Conservation (phyloP, 768 basidiomycete species). For the Amyloporia xantha region DNA sequence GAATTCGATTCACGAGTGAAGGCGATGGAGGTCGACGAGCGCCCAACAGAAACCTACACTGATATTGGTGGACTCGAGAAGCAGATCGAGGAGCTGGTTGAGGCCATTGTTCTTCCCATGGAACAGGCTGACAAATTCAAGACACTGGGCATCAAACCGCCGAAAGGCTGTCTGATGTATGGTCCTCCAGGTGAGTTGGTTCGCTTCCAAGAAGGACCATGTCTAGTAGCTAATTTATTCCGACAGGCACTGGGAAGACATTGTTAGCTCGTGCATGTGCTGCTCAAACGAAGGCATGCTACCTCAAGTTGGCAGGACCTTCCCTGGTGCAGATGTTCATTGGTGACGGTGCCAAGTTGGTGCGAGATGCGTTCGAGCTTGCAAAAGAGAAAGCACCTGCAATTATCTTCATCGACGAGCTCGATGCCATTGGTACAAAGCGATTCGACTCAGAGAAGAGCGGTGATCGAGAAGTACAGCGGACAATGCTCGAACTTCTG, state of each 20-base stretch:
- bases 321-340: constrained; percentile 99
- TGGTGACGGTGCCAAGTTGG: constrained; percentile 97
- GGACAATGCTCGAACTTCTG: constrained; percentile 98
- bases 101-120: constrained; percentile 98
- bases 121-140: constrained; percentile 98
- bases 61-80: constrained; percentile 98
- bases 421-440: constrained; percentile 99
- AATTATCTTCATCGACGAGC: constrained; percentile 98
- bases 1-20: constrained; percentile 98
- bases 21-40: constrained; percentile 99
- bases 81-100: constrained; percentile 97
- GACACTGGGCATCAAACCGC: constrained; percentile 93
- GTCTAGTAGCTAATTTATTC: constrained; percentile 2
- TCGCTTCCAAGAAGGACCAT: too few relatives aligned
- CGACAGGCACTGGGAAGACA: constrained; percentile 88
- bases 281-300: constrained; percentile 96
- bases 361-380: constrained; percentile 95
- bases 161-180: constrained; percentile 98
- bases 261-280: constrained; percentile 96
- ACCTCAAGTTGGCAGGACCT: constrained; percentile 95
- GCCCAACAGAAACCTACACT: constrained; percentile 95
- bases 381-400: constrained; percentile 98
- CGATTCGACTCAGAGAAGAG: constrained; percentile 99
- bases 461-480: constrained; percentile 98
- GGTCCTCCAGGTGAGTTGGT: constrained; percentile 86